Conservation (phyloP, 192 early-diverging fungal species). For the Radiomyces spectabilis region DNA sequence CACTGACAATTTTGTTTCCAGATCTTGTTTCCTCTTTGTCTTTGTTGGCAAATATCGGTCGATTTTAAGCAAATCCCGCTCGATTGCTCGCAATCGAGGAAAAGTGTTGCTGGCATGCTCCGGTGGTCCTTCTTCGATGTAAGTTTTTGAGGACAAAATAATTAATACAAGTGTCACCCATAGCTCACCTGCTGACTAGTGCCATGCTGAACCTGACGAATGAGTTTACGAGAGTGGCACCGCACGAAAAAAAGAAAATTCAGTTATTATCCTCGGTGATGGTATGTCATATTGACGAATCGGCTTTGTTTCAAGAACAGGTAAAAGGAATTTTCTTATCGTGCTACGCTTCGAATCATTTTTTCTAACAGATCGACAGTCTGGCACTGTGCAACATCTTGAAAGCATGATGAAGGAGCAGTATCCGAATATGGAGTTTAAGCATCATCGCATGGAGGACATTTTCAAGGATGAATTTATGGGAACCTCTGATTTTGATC, state of each 20-base stretch:
- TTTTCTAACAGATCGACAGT: not conserved
- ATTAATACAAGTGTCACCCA: not conserved
- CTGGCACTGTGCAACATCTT: slow-evolving; percentile 28
- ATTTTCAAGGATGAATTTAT: slow-evolving; percentile 48
- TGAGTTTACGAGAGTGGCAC: slow-evolving; percentile 48
- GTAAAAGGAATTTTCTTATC: slow-evolving; percentile 3
- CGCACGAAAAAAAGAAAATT: slow-evolving; percentile 49
- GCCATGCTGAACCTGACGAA: slow-evolving; percentile 57
- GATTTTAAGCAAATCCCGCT: slow-evolving; percentile 44
- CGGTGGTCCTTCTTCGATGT: slow-evolving; percentile 78
- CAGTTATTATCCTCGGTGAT: slow-evolving; percentile 51
- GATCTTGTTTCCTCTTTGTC: slow-evolving; percentile 62
- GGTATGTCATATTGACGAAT: slow-evolving; percentile 78
- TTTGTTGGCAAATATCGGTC: slow-evolving; percentile 65
- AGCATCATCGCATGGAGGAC: slow-evolving; percentile 54
- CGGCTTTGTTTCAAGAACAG: slow-evolving; percentile 38
- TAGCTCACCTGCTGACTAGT: slow-evolving; percentile 23
- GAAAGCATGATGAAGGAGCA: slow-evolving; percentile 29
- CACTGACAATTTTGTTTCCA: not conserved
- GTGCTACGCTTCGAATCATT: not conserved
- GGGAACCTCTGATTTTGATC: slow-evolving; percentile 24
- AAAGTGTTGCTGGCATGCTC: slow-evolving; percentile 79
- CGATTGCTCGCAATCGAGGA: slow-evolving; percentile 27
- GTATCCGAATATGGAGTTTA: slow-evolving; percentile 28
- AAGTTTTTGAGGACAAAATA: not conserved